Base-by-base conservation (phyloP, 495 filamentous ascomycete genomes). In the Amphirosellinia nigrospora region DNA sequence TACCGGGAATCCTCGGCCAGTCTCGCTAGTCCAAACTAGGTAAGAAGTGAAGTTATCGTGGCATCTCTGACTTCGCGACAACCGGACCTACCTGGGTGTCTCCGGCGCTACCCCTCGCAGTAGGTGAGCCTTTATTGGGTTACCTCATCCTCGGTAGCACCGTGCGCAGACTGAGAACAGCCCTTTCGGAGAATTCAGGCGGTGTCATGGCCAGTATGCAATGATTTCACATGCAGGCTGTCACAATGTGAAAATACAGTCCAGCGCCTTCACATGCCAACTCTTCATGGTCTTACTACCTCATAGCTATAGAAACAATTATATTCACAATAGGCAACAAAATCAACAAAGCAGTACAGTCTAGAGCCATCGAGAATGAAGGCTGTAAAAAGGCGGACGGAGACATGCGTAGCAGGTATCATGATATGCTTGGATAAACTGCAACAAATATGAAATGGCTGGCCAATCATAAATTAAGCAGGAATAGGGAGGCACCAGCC, bases 401-500 rank as follows among this genome's bases (percentile, higher is more conserved):
- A 21, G n/a, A 48, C 23, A n/a, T n/a, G n/a, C n/a, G n/a, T n/a
- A n/a, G n/a, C n/a, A n/a, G n/a, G n/a, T n/a, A n/a, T n/a, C n/a
- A n/a, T n/a, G n/a, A n/a, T n/a, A n/a, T n/a, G n/a, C n/a, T n/a
- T n/a, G n/a, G n/a, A n/a, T n/a, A n/a, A n/a, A n/a, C n/a, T n/a
- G n/a, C n/a, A n/a, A n/a, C n/a, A n/a, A 23, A 41, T 43, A 16
- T 56, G 32, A n/a, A 41, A 46, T 30, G 7, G 11, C 28, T 34
- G 6, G 46, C 66, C 66, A 69, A 69, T 69, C 66, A 69, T 41
- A 69, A 69, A 69, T 69, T 43, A 45, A 21, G 34, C 58, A 69
- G 43, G 5, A 30, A 41, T 32, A n/a, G 23, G 15, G 23, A 26
- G 19, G 48, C 4, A 4, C 9, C 10, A 23, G 26, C 28, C 56